These are phyloP conservation scores for Phialophora verrucosa DNA, from an alignment of 2,329 filamentous ascomycete species.

Conservation along the genomic window DNA sequence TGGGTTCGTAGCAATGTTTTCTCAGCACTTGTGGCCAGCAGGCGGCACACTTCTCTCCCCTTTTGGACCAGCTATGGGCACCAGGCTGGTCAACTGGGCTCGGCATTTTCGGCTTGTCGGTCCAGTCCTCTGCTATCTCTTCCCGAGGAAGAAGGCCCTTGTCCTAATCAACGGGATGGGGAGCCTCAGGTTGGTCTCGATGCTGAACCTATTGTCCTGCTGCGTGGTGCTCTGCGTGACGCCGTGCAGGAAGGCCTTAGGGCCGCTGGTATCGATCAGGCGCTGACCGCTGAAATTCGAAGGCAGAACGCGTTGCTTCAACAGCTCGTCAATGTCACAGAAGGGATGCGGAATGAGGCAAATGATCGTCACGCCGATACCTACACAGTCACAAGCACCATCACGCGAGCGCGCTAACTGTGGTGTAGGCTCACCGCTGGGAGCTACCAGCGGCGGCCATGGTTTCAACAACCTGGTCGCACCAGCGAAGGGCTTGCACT, in stretches of 20 bases:
- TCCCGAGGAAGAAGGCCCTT: neutral
- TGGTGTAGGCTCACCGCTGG: constrained; percentile 19
- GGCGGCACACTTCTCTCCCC: constrained; percentile 18
- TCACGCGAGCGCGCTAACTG: constrained; percentile 17
- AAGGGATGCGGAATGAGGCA: neutral
- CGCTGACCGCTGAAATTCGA: constrained; percentile 11
- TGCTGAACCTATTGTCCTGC: constrained; percentile 7
- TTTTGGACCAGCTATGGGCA: constrained; percentile 22
- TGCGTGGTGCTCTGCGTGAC: constrained; percentile 12
- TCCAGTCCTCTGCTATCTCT: no score
- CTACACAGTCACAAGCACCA: constrained; percentile 19
- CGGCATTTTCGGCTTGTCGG: neutral
- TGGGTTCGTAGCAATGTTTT: constrained; percentile 21
- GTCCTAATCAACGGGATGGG: constrained; percentile 13
- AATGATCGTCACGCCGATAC: constrained; percentile 2
- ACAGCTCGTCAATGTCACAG: neutral
- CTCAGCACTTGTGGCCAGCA: constrained; percentile 18
- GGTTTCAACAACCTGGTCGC: constrained; percentile 13
- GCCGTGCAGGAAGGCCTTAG: constrained; percentile 12
- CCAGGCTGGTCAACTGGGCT: constrained; percentile 14
- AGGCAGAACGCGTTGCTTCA: constrained; percentile 10
- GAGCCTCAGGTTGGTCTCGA: constrained; percentile 17
- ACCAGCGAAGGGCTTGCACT: constrained; percentile 29
- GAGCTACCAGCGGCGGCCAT: constrained; percentile 16
- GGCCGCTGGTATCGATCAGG: constrained; percentile 3